Evolutionary conservation across 441 rosid genomes (phyloP).

Genomic region (Raphanus hybrid): DNA sequence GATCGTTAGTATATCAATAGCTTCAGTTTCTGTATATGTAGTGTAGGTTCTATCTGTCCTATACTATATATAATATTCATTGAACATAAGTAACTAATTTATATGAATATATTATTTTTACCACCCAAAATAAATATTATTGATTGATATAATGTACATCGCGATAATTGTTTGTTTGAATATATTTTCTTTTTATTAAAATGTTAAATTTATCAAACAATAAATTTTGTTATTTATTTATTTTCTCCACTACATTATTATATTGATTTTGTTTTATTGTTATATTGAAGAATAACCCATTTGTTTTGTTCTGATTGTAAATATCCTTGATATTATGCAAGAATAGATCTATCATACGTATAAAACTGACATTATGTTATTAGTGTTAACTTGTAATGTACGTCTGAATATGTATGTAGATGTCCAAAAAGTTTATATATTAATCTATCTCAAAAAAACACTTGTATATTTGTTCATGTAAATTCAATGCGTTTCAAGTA

Average conservation of each 20-base stretch:
- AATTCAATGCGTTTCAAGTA: neutral
- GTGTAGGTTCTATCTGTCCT: neutral
- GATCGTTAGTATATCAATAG: neutral
- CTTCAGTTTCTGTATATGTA: neutral
- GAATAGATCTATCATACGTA: neutral
- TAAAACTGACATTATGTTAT: neutral
- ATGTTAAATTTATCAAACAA: neutral
- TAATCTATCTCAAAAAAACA: neutral
- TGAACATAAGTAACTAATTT: slow-evolving; percentile 2
- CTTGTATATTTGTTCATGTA: neutral
- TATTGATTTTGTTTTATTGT: neutral
- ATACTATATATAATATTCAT: neutral
- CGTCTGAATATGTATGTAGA: neutral
- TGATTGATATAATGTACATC: neutral
- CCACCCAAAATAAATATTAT: neutral
- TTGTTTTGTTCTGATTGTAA: neutral
- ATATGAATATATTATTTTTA: no score
- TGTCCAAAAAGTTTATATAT: neutral
- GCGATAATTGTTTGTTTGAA: neutral
- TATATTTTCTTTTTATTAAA: neutral
- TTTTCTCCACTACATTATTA: neutral
- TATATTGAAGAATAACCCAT: neutral
- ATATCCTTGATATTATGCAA: neutral
- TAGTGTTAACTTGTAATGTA: neutral
- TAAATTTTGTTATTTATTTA: neutral